phyloP scores from a whole-genome alignment of 371 early-diverging fungal genomes.

The Apophysomyces sp. region DNA sequence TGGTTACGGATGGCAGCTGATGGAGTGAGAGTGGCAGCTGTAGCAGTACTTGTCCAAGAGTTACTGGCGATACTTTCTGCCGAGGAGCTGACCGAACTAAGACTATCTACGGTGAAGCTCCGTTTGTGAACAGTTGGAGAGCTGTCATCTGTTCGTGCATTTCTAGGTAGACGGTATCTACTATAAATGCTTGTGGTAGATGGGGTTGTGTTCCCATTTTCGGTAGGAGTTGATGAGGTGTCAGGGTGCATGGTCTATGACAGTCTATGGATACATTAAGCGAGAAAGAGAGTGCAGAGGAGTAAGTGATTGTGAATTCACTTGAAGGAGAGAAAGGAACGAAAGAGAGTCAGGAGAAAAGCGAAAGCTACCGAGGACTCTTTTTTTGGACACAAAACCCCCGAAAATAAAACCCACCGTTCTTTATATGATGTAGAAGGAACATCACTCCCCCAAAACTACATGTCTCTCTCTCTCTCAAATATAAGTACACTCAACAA shows the following conservation, averaged over 20 bases:
- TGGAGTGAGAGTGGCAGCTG: conserved; percentile 24
- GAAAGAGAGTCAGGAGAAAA: neutral
- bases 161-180: neutral
- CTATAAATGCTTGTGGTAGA: neutral
- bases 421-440: too few species aligned
- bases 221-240: neutral
- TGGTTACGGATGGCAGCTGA: conserved; percentile 41
- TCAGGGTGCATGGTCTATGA: neutral
- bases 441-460: too few species aligned
- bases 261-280: conserved; percentile 1
- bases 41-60: neutral
- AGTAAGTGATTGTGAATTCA: neutral
- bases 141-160: neutral
- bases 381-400: too few species aligned
- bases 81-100: neutral
- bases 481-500: too few species aligned
- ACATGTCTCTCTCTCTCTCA: too few species aligned
- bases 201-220: neutral
- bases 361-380: neutral
- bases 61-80: neutral
- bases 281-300: conserved; percentile 2
- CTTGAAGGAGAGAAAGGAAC: neutral
- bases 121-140: neutral
- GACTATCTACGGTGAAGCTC: neutral
- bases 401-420: too few species aligned